Percentiles rank a stretch among this genome's conserved stretches.
Conservation (phyloP, 495 filamentous ascomycete species). For the Hypoxylon cercidicola region DNA sequence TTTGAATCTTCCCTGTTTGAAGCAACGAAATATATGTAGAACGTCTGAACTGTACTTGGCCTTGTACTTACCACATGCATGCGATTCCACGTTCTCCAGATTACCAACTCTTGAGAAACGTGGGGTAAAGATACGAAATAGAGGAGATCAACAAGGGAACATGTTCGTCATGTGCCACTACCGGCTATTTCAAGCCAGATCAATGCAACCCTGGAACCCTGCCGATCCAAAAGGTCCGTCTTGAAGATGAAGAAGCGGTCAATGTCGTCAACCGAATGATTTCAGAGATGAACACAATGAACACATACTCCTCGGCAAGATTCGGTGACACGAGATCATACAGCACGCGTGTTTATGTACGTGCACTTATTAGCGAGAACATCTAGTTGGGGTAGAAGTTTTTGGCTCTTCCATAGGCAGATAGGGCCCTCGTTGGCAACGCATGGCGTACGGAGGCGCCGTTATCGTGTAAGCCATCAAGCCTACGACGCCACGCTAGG, state of each 20-base stretch:
- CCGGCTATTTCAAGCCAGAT: slow-evolving; percentile 34
- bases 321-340: slow-evolving; percentile 12
- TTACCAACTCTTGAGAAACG: slow-evolving; percentile 19
- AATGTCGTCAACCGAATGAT: slow-evolving; percentile 15
- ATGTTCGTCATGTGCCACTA: slow-evolving; percentile 33
- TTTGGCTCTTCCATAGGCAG: neutral
- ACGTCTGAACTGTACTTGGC: neutral
- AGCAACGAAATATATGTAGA: no score
- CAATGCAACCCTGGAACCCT: slow-evolving; percentile 23
- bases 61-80: slow-evolving; percentile 14
- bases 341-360: slow-evolving; percentile 5
- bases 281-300: neutral
- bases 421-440: slow-evolving; percentile 1
- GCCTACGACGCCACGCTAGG: neutral
- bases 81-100: slow-evolving; percentile 19
- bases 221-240: slow-evolving; percentile 19
- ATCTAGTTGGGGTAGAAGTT: neutral
- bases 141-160: slow-evolving; percentile 29
- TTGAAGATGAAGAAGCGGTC: slow-evolving; percentile 35
- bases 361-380: neutral
- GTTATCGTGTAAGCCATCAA: slow-evolving; percentile 22
- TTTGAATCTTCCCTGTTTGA: no score
- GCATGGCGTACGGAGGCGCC: slow-evolving; percentile 13
- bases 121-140: slow-evolving; percentile 29
- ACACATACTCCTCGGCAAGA: neutral